These are phyloP conservation scores for Cutaneotrichosporon cavernicola DNA, from an alignment of 1,284 basidiomycete genomes.

Conservation along the genomic window DNA sequence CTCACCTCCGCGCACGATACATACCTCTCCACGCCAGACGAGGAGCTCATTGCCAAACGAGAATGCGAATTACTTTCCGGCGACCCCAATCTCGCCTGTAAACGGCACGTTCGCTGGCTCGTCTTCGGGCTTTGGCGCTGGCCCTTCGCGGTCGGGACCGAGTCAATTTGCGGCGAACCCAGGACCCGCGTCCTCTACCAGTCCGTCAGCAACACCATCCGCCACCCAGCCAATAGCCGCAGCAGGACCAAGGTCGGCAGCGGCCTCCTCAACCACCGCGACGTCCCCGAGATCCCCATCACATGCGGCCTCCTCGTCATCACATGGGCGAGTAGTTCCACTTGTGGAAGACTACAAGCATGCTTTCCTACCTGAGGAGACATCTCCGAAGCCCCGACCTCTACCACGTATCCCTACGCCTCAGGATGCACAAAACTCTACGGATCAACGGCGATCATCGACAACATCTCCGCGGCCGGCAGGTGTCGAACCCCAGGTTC, in stretches of 20 bases:
- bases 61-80: background rate
- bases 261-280: background rate
- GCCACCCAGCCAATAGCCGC: background rate
- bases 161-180: background rate
- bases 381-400: background rate
- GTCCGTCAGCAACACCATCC: background rate
- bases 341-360: constrained; percentile 7
- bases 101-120: background rate
- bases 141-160: no score
- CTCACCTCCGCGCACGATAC: background rate
- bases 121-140: background rate
- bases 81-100: background rate
- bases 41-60: background rate
- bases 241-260: background rate
- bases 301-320: background rate
- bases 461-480: background rate
- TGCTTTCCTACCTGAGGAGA: background rate
- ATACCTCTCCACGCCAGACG: background rate
- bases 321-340: background rate
- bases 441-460: background rate
- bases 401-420: background rate
- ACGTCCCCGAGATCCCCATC: background rate
- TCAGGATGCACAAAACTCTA: background rate
- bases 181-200: background rate
- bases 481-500: background rate